Base-by-base conservation (phyloP, 2,329 filamentous ascomycete species). In the Colletotrichum trifolii region DNA sequence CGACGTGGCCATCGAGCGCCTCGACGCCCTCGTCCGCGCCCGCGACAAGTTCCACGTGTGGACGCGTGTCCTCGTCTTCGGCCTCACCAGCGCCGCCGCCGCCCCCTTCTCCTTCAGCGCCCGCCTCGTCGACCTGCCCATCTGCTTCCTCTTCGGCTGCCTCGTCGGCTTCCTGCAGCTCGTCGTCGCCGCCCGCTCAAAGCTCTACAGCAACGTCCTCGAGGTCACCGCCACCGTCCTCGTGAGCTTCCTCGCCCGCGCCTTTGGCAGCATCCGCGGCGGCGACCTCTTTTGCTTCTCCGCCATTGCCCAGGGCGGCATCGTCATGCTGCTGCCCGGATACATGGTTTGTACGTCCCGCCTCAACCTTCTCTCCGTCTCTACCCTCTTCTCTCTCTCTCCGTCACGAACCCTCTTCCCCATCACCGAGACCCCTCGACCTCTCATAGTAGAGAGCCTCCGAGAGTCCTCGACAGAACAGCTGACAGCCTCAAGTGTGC, bases 71-170 rank as follows among this genome's bases (percentile, higher is more conserved):
- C 72, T 89, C 6, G 81, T 92, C 15, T 92, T 92, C 69, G 92
- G 92, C 2, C 79, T 93, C 43, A 92, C 91, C 10, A 91, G 90
- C 49, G 89, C 87, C 0, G 85, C 82, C 2, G 91, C 92, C 8
- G 91, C 89, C 0, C 91, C 91, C 0, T 94, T 94, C 71, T 91
- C 91, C 1, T 94, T 94, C 73, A 81, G 85, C 67, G 91, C 89
- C 5, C 84, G 91, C 11, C 81, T 87, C 1, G 89, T 93, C 69
- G 92, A 95, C 71, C 80, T 94, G 46, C 91, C 91, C 0, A 84
- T 94, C 42, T 85, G 85, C 33, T 94, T 93, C 74, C 66, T 89
- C 17, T 83, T 94, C 2, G 92, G 92, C 1, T 89, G 85, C 69
- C 78, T 92, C 8, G 83, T 94, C 1, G 91, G 91, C 0, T 78